These are phyloP conservation scores for Ganoderma sinense DNA, from an alignment of 1,284 basidiomycete species.

Conservation along the genomic window DNA sequence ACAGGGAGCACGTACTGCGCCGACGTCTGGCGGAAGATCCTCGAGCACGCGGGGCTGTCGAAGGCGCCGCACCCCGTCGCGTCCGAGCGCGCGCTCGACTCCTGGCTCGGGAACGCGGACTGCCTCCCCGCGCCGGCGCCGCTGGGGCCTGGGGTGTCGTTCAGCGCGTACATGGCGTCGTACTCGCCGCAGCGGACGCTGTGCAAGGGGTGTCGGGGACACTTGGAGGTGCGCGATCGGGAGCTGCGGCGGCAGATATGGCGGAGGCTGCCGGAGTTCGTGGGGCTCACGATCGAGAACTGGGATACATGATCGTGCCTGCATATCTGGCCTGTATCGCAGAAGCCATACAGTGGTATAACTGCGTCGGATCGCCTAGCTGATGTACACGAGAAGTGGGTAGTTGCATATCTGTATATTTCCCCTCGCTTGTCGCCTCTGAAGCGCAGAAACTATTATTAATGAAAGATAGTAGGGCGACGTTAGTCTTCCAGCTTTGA, in stretches of 20 bases:
- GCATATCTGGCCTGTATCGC: no score
- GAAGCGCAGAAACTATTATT: no score
- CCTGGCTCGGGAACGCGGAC: conserved; percentile 17
- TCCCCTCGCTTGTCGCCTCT: no score
- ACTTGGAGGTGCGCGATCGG: conserved; percentile 8
- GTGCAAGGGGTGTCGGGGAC: conserved; percentile 13
- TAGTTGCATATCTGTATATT: no score
- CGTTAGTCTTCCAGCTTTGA: neutral
- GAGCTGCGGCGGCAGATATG: conserved; percentile 14
- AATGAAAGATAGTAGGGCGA: neutral
- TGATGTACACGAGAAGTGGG: no score
- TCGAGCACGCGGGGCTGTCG: conserved; percentile 6
- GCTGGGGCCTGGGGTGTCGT: neutral
- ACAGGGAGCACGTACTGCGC: neutral
- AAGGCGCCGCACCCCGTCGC: conserved; percentile 14
- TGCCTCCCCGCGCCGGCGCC: neutral
- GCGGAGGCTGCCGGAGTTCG: conserved; percentile 11
- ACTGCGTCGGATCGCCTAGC: no score
- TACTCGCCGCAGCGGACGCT: conserved; percentile 2
- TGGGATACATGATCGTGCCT: conserved; percentile 2
- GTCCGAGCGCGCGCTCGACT: conserved; percentile 17
- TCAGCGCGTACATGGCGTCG: neutral
- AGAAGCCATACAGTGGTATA: no score
- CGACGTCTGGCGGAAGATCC: conserved; percentile 7
- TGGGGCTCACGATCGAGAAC: conserved; percentile 3